Percentiles rank a stretch among this genome's conserved stretches.
These are phyloP conservation scores for Tolypocladium sp. DNA, from an alignment of 2,329 filamentous ascomycete species.

Conservation along the genomic window DNA sequence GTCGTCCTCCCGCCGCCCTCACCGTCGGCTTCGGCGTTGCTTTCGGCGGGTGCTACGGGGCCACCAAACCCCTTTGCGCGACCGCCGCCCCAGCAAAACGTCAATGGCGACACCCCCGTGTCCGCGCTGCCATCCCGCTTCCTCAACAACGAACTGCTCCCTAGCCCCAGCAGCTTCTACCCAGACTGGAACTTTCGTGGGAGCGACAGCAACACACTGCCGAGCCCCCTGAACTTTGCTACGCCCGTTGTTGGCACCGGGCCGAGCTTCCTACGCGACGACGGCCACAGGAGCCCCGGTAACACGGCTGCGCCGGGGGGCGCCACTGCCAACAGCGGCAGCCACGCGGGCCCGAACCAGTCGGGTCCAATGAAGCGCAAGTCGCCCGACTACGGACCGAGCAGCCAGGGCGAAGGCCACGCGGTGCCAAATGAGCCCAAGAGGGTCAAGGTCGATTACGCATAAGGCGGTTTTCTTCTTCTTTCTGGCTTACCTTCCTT, in stretches of 20 bases:
- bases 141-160: constrained; percentile 76
- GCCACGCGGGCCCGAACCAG: constrained; percentile 4
- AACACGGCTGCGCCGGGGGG: constrained; percentile 5
- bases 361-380: constrained; percentile 38
- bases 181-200: constrained; percentile 76
- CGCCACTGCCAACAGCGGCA: constrained; percentile 6
- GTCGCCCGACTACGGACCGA: constrained; percentile 40
- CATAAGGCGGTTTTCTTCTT: background rate
- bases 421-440: constrained; percentile 40
- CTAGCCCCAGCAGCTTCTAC: constrained; percentile 88
- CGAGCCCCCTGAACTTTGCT: constrained; percentile 86
- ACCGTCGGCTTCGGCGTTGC: constrained; percentile 72
- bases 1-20: constrained; percentile 89
- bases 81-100: constrained; percentile 63
- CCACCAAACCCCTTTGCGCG: constrained; percentile 94
- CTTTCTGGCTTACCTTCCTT: background rate
- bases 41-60: constrained; percentile 85
- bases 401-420: constrained; percentile 29
- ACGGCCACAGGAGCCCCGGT: constrained; percentile 20
- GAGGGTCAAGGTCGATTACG: constrained; percentile 40
- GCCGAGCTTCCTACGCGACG: constrained; percentile 54
- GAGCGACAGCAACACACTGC: constrained; percentile 73
- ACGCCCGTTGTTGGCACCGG: constrained; percentile 62
- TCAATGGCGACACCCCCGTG: constrained; percentile 61
- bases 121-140: constrained; percentile 89